Evolutionary conservation across 2,329 filamentous ascomycete genomes (phyloP), one percentile per base, ranked within the genome.

Genomic region (Epichloe festucae): DNA sequence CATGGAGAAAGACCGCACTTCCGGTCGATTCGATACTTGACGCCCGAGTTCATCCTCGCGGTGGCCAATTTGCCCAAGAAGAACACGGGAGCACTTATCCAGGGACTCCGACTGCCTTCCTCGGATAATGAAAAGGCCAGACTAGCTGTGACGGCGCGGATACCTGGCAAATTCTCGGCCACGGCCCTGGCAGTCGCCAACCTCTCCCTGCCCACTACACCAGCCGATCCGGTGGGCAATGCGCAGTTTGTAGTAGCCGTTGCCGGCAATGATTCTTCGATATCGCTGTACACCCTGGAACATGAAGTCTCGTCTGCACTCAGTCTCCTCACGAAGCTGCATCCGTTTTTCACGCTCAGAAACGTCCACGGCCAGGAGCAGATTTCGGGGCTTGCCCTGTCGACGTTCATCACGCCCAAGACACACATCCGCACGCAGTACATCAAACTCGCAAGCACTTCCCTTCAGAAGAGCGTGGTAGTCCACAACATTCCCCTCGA

Each of bases 231-330:
- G 1, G 67, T 80, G 49, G 79, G 78, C 49, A 81, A 85, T 53
- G 79, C 83, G 46, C 89, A 96, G 67, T 85, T 89, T 57, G 78
- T 85, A 46, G 76, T 95, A 57, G 90, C 89, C 6, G 81, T 94
- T 14, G 86, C 87, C 3, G 85, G 84, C 8, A 85, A 86, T 59
- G 87, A 94, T 65, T 81, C 82, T 54, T 89, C 87, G 11, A 83
- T 95, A 57, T 80, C 79, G 5, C 70, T 95, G 31, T 85, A 84
- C 66, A 90, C 87, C 0, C 70, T 95, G 53, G 85, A 94, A 57
- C 86, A 88, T 63, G 72, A 72, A 53, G 63, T 67, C 17, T 65
- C 71, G 35, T 65, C 64, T 21, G 64, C 65, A 8, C 64, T 79
- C 46, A 72, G 75, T 41, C 64, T 82, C 38, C 66, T 82, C 43